Conservation (phyloP, 2,329 filamentous ascomycete genomes). For the Thelonectria discophora region DNA sequence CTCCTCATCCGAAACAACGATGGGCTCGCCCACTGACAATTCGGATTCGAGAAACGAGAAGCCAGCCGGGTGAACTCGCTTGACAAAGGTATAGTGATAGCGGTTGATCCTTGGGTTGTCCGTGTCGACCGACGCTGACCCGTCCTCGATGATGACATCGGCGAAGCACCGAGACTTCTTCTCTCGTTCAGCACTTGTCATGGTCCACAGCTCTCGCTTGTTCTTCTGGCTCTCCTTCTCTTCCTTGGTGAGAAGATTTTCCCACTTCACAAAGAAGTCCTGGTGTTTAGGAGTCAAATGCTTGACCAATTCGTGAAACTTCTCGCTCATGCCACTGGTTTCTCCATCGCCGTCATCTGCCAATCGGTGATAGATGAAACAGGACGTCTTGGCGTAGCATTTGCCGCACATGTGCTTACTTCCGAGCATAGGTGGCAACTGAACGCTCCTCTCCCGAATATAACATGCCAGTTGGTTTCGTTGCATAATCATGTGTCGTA, state of each 20-base stretch:
- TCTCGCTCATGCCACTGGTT: conserved; percentile 80
- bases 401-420: conserved; percentile 82
- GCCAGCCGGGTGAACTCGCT: conserved; percentile 65
- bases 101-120: conserved; percentile 87
- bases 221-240: conserved; percentile 90
- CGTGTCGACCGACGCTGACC: conserved; percentile 74
- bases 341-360: conserved; percentile 85
- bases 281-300: conserved; percentile 79
- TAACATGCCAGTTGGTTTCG: conserved; percentile 89
- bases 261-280: conserved; percentile 94
- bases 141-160: conserved; percentile 83
- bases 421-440: conserved; percentile 86
- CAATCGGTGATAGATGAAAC: conserved; percentile 93
- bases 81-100: conserved; percentile 85
- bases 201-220: conserved; percentile 92
- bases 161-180: conserved; percentile 89
- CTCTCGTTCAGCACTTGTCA: conserved; percentile 89
- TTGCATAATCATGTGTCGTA: conserved; percentile 96
- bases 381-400: conserved; percentile 91
- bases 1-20: conserved; percentile 95
- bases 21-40: conserved; percentile 84
- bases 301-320: conserved; percentile 82
- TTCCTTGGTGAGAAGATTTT: conserved; percentile 90
- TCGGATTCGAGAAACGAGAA: conserved; percentile 95
- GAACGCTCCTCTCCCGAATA: conserved; percentile 79